Base-by-base conservation (phyloP, 108 stramenopile species). In the Aurantiochytrium sp. region DNA sequence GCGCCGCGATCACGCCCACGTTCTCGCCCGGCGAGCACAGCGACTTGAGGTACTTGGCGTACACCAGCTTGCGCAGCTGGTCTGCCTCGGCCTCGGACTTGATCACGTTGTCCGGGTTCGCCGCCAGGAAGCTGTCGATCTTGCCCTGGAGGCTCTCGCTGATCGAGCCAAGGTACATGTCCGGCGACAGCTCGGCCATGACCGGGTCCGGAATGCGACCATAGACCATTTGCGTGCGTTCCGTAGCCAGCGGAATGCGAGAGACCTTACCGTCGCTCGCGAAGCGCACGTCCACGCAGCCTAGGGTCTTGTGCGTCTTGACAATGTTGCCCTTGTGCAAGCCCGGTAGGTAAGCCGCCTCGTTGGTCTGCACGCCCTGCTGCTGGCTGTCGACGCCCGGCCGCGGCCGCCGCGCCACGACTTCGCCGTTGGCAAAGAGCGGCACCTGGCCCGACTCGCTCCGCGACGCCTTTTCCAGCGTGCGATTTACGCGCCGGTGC, bases 21-120 rank as follows among this genome's bases (percentile, higher is more conserved):
- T 98, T 96, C 92, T 99, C 99, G n/a, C 99, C 99, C 2, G 99
- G 99, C 55, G 93, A 92, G 30, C 94, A 96, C 37, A 98, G 91
- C 37, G 97, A 94, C 10, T 94, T 88, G 69, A 95, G 91, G 90
- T 97, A 99, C 91, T 99, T 99, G 8, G 94, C 91, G 85, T 95
- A 95, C 39, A 98, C 92, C 31, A 97, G 90, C 52, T 87, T 52
- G 32, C 90, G 88, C 59, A 97, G 54, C 22, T 12, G 21, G 10
- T 37, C 50, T 21, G 8, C 87, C 1, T 42, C 87, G 4, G 36
- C 55, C 30, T 3, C 37, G n/a, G 37, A 34, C 3, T 50, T 4
- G 3, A 87, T 65, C 22, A 42, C 4, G 4, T n/a, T 31, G 6
- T 50, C 45, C 15, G 65, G 30, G 34, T 68, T 68, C 22, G 22